A percentile compares a stretch with the other conserved stretches of the same genome.
phyloP scores from a whole-genome alignment of 176 grass and related monocot genomes.

The Pharus latifolius region DNA sequence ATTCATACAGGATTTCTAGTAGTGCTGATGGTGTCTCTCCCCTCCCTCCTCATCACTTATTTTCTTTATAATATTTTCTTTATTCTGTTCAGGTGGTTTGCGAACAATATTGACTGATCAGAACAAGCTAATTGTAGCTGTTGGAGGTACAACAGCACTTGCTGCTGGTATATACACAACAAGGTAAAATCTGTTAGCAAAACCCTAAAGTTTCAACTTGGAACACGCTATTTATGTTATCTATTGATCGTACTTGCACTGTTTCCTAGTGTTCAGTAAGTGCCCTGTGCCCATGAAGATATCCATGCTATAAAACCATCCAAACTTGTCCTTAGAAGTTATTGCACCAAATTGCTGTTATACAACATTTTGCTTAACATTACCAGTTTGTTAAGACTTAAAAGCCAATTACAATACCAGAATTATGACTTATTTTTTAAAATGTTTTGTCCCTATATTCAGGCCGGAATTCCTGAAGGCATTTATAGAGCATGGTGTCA shows the following conservation, averaged over 20 bases:
- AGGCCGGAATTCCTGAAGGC: background rate
- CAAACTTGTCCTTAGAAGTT: background rate
- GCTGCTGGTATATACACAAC: conserved; percentile 81
- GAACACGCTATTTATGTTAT: background rate
- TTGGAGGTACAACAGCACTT: conserved; percentile 78
- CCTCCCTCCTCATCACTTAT: background rate
- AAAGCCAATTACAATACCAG: background rate
- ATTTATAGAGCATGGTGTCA: background rate
- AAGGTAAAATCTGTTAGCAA: conserved; percentile 40
- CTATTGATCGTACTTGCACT: background rate
- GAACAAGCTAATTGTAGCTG: conserved; percentile 80
- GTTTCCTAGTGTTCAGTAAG: background rate
- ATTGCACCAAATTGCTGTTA: background rate
- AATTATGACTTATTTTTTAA: background rate
- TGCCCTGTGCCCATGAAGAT: background rate
- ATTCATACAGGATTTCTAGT: too few species aligned
- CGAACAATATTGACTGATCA: conserved; percentile 89
- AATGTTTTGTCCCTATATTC: too few species aligned
- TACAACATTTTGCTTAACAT: background rate
- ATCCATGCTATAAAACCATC: background rate
- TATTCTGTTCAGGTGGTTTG: conserved; percentile 52
- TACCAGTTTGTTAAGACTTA: background rate
- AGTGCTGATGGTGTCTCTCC: too few species aligned
- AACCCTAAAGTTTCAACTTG: background rate
- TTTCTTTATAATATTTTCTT: conserved; percentile 1